phyloP scores from a whole-genome alignment of 148 eudicot species.

The Heliosperma pusillum region DNA sequence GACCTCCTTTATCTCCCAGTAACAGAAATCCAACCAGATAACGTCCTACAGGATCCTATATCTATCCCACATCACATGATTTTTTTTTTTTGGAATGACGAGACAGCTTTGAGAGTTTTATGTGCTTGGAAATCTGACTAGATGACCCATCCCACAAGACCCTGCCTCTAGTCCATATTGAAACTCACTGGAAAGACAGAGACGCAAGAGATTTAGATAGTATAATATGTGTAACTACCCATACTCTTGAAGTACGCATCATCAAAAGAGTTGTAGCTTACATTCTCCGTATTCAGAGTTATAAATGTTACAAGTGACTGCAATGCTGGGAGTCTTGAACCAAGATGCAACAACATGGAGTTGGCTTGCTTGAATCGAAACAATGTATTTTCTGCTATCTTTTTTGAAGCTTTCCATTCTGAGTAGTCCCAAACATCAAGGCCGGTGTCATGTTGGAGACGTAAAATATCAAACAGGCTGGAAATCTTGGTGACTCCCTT shows the following conservation, averaged over 20 bases:
- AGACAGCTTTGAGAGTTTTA: background rate
- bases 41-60: background rate
- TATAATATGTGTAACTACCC: background rate
- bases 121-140: background rate
- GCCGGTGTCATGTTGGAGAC: conserved; percentile 62
- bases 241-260: background rate
- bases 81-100: background rate
- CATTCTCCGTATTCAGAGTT: conserved; percentile 45
- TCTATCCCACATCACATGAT: too few species aligned
- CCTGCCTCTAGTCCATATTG: background rate
- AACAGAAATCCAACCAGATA: background rate
- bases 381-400: conserved; percentile 58
- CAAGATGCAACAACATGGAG: conserved; percentile 50
- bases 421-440: conserved; percentile 70
- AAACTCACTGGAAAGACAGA: background rate
- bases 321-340: conserved; percentile 65
- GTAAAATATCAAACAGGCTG: conserved; percentile 50
- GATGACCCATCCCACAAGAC: conserved; percentile 3
- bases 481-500: conserved; percentile 31
- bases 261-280: conserved; percentile 38
- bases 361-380: conserved; percentile 53
- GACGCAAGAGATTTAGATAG: background rate
- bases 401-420: conserved; percentile 64
- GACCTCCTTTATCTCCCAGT: background rate
- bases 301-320: conserved; percentile 57